phyloP scores from a whole-genome alignment of 345 rosid species.

The Sapria himalayana region DNA sequence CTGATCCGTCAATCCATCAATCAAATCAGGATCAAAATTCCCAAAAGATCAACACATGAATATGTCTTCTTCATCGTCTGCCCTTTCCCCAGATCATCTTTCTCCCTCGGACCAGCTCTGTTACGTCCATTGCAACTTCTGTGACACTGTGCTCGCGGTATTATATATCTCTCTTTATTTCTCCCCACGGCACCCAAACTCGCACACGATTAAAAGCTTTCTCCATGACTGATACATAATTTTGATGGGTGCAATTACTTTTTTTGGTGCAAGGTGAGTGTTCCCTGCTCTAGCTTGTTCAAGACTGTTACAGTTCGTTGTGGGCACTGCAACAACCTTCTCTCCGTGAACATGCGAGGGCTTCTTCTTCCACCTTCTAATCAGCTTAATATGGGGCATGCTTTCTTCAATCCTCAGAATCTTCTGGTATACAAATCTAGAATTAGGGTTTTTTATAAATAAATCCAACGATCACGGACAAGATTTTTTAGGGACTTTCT shows the following conservation, averaged over 20 bases:
- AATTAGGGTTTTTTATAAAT: constrained; percentile 8
- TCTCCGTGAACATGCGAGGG: constrained; percentile 63
- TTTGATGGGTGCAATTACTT: too few species aligned
- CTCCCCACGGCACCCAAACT: too few species aligned
- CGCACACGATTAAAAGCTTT: too few species aligned
- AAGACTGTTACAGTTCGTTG: constrained; percentile 91
- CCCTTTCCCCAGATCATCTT: constrained; percentile 77
- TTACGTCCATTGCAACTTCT: constrained; percentile 89
- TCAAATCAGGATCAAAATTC: constrained; percentile 20
- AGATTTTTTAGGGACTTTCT: too few species aligned
- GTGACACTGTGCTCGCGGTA: constrained; percentile 90
- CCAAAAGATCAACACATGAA: constrained; percentile 8
- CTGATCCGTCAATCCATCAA: constrained; percentile 62
- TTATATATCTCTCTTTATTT: constrained; percentile 4
- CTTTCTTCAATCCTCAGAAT: constrained; percentile 60
- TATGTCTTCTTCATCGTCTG: constrained; percentile 56
- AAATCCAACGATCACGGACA: too few species aligned
- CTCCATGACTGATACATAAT: too few species aligned
- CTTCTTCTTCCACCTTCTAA: constrained; percentile 46
- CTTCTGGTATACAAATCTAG: constrained; percentile 23
- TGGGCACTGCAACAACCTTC: constrained; percentile 84
- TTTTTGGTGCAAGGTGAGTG: too few species aligned
- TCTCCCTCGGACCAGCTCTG: constrained; percentile 92
- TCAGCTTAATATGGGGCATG: constrained; percentile 55
- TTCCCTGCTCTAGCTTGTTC: constrained; percentile 88